Evolutionary conservation across 75 land plant species (phyloP).

Genomic region (Isoetes taiwanensis): DNA sequence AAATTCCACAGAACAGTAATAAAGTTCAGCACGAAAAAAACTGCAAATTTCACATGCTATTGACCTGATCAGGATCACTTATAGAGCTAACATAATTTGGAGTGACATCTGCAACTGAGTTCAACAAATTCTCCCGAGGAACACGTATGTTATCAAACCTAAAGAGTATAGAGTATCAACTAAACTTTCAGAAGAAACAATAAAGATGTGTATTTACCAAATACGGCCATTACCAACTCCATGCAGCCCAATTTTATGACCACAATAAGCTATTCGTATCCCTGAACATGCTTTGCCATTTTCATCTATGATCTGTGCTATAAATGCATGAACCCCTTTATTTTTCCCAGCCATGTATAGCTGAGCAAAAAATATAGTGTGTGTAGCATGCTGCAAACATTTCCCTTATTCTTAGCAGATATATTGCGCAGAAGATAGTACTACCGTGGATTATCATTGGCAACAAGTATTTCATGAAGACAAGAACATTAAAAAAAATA

Average conservation of each 20-base stretch:
- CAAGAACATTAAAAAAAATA: too few species aligned
- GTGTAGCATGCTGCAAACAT: slow-evolving; percentile 91
- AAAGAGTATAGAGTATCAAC: neutral
- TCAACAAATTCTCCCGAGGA: slow-evolving; percentile 82
- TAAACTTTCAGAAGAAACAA: neutral
- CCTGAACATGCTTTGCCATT: slow-evolving; percentile 60
- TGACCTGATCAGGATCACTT: slow-evolving; percentile 78
- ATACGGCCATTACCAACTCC: slow-evolving; percentile 97
- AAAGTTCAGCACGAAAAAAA: too few species aligned
- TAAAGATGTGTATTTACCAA: slow-evolving; percentile 34
- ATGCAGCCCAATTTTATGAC: slow-evolving; percentile 91
- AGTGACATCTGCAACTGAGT: slow-evolving; percentile 91
- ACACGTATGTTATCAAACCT: slow-evolving; percentile 86
- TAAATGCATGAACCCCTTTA: slow-evolving; percentile 93
- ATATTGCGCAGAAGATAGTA: too few species aligned
- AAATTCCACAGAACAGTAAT: too few species aligned
- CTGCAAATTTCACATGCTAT: too few species aligned
- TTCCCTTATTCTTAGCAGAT: too few species aligned
- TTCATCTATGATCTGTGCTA: slow-evolving; percentile 68
- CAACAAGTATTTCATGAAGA: too few species aligned
- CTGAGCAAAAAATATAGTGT: slow-evolving; percentile 82
- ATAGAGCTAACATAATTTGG: slow-evolving; percentile 69
- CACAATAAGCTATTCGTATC: slow-evolving; percentile 85
- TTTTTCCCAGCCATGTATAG: slow-evolving; percentile 58
- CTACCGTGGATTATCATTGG: too few species aligned